phyloP scores from a whole-genome alignment of 805 yeast species.

The Ogataea naganishii region DNA sequence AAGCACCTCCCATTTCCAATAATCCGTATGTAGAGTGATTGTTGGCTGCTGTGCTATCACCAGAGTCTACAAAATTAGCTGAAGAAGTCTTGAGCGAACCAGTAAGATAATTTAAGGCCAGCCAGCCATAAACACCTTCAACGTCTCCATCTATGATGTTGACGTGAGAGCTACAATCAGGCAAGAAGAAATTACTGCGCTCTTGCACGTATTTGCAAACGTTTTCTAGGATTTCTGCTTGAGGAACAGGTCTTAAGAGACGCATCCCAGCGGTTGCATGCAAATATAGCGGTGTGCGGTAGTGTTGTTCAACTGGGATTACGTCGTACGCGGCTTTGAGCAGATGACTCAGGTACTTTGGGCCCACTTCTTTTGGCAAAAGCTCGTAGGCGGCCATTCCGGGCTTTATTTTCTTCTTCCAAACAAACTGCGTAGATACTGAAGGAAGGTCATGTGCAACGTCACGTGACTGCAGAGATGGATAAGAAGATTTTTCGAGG shows the following conservation, averaged over 20 bases:
- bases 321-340: conserved; percentile 37
- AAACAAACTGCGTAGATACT: conserved; percentile 26
- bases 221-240: conserved; percentile 30
- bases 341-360: conserved; percentile 41
- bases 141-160: conserved; percentile 54
- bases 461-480: no score
- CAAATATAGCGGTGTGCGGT: conserved; percentile 56
- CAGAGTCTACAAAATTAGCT: no score
- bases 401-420: conserved; percentile 47
- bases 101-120: conserved; percentile 47
- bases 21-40: conserved; percentile 45
- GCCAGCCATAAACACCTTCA: conserved; percentile 65
- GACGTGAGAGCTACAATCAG: conserved; percentile 54
- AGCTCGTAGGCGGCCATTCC: conserved; percentile 45
- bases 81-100: conserved; percentile 33
- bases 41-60: conserved; percentile 30
- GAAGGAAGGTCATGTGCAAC: conserved; percentile 24
- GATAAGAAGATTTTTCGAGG: background rate
- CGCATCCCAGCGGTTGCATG: conserved; percentile 71
- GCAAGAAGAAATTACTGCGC: conserved; percentile 44
- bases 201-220: conserved; percentile 41
- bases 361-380: conserved; percentile 42
- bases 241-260: conserved; percentile 40
- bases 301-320: conserved; percentile 52
- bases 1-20: conserved; percentile 58